These are phyloP conservation scores for Dactylis glomerata DNA, from an alignment of 176 grass and related monocot genomes.

Conservation along the genomic window DNA sequence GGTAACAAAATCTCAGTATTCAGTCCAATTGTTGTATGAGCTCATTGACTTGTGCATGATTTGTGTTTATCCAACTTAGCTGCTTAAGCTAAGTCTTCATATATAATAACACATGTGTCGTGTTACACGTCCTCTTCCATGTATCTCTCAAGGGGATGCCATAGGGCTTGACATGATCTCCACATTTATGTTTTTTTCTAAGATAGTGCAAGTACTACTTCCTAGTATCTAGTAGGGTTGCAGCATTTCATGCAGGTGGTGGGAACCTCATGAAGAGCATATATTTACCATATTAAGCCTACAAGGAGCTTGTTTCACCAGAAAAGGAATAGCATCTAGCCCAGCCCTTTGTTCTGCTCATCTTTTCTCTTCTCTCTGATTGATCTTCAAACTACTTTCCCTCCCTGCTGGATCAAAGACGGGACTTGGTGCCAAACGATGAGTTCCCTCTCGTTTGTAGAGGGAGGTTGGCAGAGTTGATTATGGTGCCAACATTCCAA, in stretches of 20 bases:
- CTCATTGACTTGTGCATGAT: background rate
- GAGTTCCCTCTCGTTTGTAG: background rate
- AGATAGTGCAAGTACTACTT: background rate
- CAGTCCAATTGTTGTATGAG: conserved; percentile 13
- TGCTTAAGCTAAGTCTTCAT: conserved; percentile 18
- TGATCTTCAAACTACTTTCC: background rate
- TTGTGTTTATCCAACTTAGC: background rate
- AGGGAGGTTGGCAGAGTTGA: background rate
- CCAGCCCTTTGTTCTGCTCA: background rate
- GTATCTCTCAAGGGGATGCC: background rate
- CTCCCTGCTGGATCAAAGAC: background rate
- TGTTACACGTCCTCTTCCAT: background rate
- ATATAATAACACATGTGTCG: background rate
- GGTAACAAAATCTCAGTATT: conserved; percentile 38
- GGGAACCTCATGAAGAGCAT: background rate
- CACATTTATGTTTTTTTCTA: conserved; percentile 1
- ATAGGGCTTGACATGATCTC: conserved; percentile 10
- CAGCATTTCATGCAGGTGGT: background rate
- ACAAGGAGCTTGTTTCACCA: background rate
- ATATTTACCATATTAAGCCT: conserved; percentile 13
- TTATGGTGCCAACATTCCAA: background rate
- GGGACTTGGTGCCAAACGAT: background rate
- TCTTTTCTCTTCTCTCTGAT: background rate
- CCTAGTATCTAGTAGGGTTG: conserved; percentile 2
- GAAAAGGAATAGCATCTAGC: background rate